Evolutionary conservation across 805 yeast species (phyloP).

Genomic region (Wilhelminamyces savonicus): DNA sequence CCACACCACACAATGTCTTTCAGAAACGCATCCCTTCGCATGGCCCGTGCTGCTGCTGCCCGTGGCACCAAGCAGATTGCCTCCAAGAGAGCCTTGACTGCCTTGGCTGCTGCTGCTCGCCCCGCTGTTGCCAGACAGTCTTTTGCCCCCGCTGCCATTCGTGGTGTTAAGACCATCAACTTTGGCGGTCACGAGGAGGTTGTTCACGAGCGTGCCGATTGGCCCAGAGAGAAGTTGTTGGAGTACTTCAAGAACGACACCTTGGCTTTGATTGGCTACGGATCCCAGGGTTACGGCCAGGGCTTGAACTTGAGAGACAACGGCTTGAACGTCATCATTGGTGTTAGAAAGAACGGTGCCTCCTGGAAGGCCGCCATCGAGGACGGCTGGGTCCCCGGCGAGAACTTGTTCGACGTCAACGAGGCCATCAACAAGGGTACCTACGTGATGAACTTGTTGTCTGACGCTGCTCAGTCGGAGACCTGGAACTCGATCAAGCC

Average conservation of each 20-base stretch:
- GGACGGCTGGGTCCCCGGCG: slow-evolving; percentile 99
- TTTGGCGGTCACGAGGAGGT: slow-evolving; percentile 93
- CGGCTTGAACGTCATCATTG: slow-evolving; percentile 94
- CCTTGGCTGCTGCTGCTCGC: slow-evolving; percentile 37
- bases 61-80: slow-evolving; percentile 38
- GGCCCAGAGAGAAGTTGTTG: slow-evolving; percentile 96
- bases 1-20: slow-evolving; percentile 28
- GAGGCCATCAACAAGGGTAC: slow-evolving; percentile 94
- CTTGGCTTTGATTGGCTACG: slow-evolving; percentile 96
- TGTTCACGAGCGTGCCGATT: slow-evolving; percentile 98
- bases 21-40: slow-evolving; percentile 38
- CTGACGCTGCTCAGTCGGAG: slow-evolving; percentile 99
- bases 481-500: slow-evolving; percentile 90
- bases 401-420: slow-evolving; percentile 89
- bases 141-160: slow-evolving; percentile 41
- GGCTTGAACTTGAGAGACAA: slow-evolving; percentile 99
- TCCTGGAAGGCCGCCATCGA: slow-evolving; percentile 99
- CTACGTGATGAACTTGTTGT: slow-evolving; percentile 92
- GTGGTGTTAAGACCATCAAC: slow-evolving; percentile 96
- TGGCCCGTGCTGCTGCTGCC: slow-evolving; percentile 42
- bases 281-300: slow-evolving; percentile 99
- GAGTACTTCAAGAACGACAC: slow-evolving; percentile 98
- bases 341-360: slow-evolving; percentile 98
- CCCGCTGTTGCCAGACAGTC: slow-evolving; percentile 36
- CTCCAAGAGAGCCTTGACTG: slow-evolving; percentile 63